phyloP scores from a whole-genome alignment of 805 yeast species.

The Pichia heedii region DNA sequence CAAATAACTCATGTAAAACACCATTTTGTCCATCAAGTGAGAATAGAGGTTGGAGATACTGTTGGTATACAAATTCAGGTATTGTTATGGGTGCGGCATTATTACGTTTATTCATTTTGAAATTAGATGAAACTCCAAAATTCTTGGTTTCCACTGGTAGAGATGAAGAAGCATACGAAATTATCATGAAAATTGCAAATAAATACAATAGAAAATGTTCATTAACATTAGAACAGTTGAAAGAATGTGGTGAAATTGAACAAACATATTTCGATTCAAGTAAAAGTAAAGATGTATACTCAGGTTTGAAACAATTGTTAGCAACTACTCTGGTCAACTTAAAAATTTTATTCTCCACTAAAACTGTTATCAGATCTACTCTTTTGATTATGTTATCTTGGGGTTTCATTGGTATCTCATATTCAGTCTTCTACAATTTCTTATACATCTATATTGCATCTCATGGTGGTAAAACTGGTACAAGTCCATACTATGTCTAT shows the following conservation, averaged over 20 bases:
- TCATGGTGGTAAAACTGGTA: conserved; percentile 41
- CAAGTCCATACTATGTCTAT: conserved; percentile 32
- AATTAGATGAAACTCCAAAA: conserved; percentile 48
- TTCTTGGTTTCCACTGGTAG: conserved; percentile 44
- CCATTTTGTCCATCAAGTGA: conserved; percentile 35
- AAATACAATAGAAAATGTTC: conserved; percentile 34
- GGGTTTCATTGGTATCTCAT: conserved; percentile 52
- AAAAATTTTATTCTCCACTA: conserved; percentile 38
- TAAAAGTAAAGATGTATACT: conserved; percentile 15
- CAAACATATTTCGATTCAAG: conserved; percentile 14
- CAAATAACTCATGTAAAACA: conserved; percentile 39
- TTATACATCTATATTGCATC: conserved; percentile 42
- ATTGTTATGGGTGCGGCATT: conserved; percentile 41
- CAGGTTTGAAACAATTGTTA: conserved; percentile 22
- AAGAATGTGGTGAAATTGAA: conserved; percentile 34
- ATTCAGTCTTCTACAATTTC: conserved; percentile 47
- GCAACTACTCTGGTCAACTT: conserved; percentile 31
- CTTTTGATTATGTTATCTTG: conserved; percentile 41
- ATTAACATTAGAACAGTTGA: conserved; percentile 39
- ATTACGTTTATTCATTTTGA: conserved; percentile 36
- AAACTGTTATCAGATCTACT: conserved; percentile 35
- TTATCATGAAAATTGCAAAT: conserved; percentile 35
- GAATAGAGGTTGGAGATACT: conserved; percentile 58
- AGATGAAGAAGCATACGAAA: conserved; percentile 40
- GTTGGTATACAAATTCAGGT: conserved; percentile 45